Evolutionary conservation across 345 rosid species (phyloP).

Genomic region (Hypericum perforatum): DNA sequence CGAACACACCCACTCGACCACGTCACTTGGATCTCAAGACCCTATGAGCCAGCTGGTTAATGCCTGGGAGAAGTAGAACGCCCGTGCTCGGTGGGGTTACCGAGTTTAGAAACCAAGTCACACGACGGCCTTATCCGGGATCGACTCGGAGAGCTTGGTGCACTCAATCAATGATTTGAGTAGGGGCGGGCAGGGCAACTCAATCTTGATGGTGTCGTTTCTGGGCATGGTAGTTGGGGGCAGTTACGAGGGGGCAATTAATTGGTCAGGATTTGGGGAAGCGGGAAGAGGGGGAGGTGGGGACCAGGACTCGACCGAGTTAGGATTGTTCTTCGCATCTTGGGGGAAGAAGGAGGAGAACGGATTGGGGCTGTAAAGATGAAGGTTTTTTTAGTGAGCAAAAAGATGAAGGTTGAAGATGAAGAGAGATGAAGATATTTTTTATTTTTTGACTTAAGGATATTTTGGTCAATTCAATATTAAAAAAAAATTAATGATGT

Average conservation of each 20-base stretch:
- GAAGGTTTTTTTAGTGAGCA: too few relatives aligned
- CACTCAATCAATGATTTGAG: conserved; percentile 50
- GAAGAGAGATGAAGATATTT: too few relatives aligned
- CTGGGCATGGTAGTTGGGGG: conserved; percentile 8
- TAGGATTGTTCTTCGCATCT: conserved; percentile 16
- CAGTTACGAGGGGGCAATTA: conserved; percentile 18
- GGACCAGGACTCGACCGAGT: conserved; percentile 29
- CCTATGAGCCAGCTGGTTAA: conserved; percentile 28
- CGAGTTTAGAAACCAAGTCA: conserved; percentile 45
- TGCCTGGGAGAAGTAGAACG: conserved; percentile 69
- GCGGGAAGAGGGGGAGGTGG: conserved; percentile 34
- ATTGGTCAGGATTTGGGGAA: conserved; percentile 24
- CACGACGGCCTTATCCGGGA: conserved; percentile 40
- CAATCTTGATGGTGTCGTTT: conserved; percentile 24
- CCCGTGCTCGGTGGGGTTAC: conserved; percentile 67
- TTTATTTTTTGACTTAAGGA: too few relatives aligned
- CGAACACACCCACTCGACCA: too few relatives aligned
- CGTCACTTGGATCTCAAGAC: too few relatives aligned
- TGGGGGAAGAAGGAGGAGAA: conserved; percentile 35
- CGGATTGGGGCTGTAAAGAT: conserved; percentile 44
- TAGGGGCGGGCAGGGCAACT: conserved; percentile 38
- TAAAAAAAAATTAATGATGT: too few relatives aligned
- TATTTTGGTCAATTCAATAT: too few relatives aligned
- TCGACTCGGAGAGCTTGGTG: conserved; percentile 48
- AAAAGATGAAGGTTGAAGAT: too few relatives aligned